A percentile compares a stretch with the other conserved stretches of the same genome.
Conservation (phyloP, 1,284 basidiomycete species). For the Abortiporus biennis region DNA sequence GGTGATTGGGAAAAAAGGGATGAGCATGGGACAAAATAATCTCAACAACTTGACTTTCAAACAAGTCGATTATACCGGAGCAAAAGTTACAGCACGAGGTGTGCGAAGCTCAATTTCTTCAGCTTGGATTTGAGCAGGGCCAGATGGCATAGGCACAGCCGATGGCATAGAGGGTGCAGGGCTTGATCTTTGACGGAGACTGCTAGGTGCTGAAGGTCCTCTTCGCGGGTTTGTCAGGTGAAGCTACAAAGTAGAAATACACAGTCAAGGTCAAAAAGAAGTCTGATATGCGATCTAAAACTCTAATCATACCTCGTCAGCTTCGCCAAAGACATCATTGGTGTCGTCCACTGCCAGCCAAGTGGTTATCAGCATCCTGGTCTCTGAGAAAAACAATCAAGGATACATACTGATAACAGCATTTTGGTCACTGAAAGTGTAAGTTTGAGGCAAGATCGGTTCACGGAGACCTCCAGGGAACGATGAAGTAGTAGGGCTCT, state of each 20-base stretch:
- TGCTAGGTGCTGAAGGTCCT: constrained; percentile 5
- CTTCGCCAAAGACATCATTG: constrained; percentile 49
- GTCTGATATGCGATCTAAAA: neutral
- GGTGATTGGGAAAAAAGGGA: no score
- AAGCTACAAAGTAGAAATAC: constrained; percentile 7
- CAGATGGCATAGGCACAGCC: constrained; percentile 6
- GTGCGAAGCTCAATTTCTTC: constrained; percentile 23
- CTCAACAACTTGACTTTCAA: no score
- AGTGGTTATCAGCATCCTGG: neutral
- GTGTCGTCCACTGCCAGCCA: constrained; percentile 35
- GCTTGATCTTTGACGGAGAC: constrained; percentile 8
- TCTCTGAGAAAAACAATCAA: constrained; percentile 1
- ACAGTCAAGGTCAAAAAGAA: neutral
- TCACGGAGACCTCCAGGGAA: constrained; percentile 10
- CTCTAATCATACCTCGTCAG: constrained; percentile 32
- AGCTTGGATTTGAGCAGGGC: constrained; percentile 8
- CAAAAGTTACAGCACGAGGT: constrained; percentile 11
- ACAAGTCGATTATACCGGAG: neutral
- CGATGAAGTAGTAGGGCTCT: constrained; percentile 17
- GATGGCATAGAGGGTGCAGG: constrained; percentile 15
- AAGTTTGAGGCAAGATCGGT: constrained; percentile 28
- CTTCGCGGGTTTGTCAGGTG: constrained; percentile 16
- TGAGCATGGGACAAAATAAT: no score
- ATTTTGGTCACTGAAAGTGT: constrained; percentile 48
- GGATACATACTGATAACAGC: constrained; percentile 39